Percentiles rank a stretch among this genome's conserved stretches.
phyloP scores from a whole-genome alignment of 306 rosid genomes.

The Lathyrus sativus region DNA sequence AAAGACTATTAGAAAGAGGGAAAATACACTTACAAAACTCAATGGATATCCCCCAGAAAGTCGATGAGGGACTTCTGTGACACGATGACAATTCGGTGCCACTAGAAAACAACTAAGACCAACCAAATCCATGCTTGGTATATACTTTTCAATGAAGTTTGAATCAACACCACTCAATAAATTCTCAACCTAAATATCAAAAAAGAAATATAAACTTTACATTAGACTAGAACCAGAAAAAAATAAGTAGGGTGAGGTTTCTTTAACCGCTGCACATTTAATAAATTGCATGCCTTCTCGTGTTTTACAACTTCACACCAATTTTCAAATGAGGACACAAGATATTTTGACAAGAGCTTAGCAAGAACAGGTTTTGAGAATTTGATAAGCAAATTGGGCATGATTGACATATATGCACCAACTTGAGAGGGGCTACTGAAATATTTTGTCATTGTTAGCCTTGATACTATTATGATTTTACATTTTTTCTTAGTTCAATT shows the following conservation, averaged over 20 bases:
- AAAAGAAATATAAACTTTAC: slow-evolving; percentile 28
- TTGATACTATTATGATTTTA: too few relatives aligned
- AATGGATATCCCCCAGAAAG: slow-evolving; percentile 62
- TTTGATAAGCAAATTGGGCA: background rate
- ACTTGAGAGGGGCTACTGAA: background rate
- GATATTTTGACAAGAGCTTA: too few relatives aligned
- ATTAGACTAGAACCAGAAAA: slow-evolving; percentile 25
- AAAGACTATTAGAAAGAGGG: slow-evolving; percentile 19
- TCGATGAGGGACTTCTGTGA: slow-evolving; percentile 66
- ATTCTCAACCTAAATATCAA: slow-evolving; percentile 62
- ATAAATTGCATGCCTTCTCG: background rate
- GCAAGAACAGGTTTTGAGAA: background rate
- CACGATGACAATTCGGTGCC: slow-evolving; percentile 87
- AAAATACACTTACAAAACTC: slow-evolving; percentile 61
- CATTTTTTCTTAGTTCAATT: too few relatives aligned
- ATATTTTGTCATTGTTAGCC: too few relatives aligned
- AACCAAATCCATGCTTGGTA: slow-evolving; percentile 57
- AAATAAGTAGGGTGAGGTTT: background rate
- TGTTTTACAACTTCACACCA: too few relatives aligned
- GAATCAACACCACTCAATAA: slow-evolving; percentile 72
- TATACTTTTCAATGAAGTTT: slow-evolving; percentile 56
- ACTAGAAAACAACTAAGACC: slow-evolving; percentile 64
- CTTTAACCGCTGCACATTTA: background rate
- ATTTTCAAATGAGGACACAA: too few relatives aligned
- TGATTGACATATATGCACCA: background rate